Evolutionary conservation across 352 stramenopile genomes (phyloP).

Genomic region (Globisporangium lucens): DNA sequence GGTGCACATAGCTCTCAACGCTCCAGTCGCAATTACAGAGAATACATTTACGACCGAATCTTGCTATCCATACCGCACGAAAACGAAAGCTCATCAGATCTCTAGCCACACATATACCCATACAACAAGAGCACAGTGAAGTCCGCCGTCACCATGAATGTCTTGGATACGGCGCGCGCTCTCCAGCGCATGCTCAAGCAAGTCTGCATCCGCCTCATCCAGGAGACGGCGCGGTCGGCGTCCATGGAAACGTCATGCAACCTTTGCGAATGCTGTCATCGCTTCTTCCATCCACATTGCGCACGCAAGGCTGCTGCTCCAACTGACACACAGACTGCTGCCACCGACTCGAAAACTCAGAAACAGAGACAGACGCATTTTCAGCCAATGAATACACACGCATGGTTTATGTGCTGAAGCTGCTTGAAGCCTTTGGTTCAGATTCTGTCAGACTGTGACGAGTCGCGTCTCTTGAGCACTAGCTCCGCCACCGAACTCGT

Average conservation of each 20-base stretch:
- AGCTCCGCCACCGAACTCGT: slow-evolving; percentile 17
- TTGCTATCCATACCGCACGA: not conserved
- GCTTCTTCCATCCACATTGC: not conserved
- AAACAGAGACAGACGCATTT: slow-evolving; percentile 2
- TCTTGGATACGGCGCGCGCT: not conserved
- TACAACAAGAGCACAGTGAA: not conserved
- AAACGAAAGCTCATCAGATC: not conserved
- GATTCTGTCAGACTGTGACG: not conserved
- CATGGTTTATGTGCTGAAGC: not conserved
- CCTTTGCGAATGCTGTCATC: not conserved
- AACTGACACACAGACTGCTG: not conserved
- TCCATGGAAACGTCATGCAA: not conserved
- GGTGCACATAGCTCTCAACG: not conserved
- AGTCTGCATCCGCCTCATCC: not conserved
- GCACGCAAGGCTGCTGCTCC: not conserved
- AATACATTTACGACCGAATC: not conserved
- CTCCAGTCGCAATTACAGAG: not conserved
- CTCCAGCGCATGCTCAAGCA: not conserved
- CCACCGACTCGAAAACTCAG: slow-evolving; percentile 1
- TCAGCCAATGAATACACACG: not conserved
- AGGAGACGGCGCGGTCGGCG: not conserved
- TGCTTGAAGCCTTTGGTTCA: not conserved
- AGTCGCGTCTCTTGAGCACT: slow-evolving; percentile 1
- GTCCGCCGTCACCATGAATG: not conserved
- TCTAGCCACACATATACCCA: not conserved